Conservation (phyloP, 1,139 yeast species). For the Diutina catenulata region DNA sequence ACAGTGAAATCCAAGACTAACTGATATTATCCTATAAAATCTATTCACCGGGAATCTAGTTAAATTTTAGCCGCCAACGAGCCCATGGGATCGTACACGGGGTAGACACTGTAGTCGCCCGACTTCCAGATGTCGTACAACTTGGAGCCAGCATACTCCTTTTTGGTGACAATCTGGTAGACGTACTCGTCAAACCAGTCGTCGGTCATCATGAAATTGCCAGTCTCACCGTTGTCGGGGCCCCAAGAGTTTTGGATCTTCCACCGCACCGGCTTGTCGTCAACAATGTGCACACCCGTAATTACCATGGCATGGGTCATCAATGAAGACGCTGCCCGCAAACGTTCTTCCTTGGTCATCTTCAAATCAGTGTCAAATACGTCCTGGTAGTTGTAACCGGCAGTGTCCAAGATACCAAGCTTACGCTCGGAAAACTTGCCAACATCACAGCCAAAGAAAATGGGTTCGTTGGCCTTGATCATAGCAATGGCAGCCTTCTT, state of each 20-base stretch:
- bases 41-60: too few relatives aligned
- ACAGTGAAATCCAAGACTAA: too few relatives aligned
- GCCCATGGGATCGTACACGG: slow-evolving; percentile 84
- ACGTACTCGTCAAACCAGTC: slow-evolving; percentile 76
- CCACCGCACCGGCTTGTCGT: slow-evolving; percentile 53
- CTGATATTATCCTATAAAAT: too few relatives aligned
- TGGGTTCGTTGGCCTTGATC: slow-evolving; percentile 61
- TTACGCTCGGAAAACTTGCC: slow-evolving; percentile 54
- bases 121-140: slow-evolving; percentile 36
- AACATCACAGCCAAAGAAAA: slow-evolving; percentile 78
- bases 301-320: slow-evolving; percentile 89
- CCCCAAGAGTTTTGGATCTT: slow-evolving; percentile 89
- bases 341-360: slow-evolving; percentile 40
- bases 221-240: slow-evolving; percentile 57
- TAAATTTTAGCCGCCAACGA: too few relatives aligned
- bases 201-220: slow-evolving; percentile 72
- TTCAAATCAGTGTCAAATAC: slow-evolving; percentile 46
- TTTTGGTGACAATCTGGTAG: slow-evolving; percentile 65
- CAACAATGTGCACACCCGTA: slow-evolving; percentile 50
- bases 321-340: slow-evolving; percentile 41
- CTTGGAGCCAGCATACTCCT: slow-evolving; percentile 34
- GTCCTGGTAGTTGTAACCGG: slow-evolving; percentile 54
- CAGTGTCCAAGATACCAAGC: slow-evolving; percentile 59
- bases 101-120: slow-evolving; percentile 45
- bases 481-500: slow-evolving; percentile 53